phyloP scores from a whole-genome alignment of 2,329 filamentous ascomycete genomes.

The Mollisiaceae sp. region DNA sequence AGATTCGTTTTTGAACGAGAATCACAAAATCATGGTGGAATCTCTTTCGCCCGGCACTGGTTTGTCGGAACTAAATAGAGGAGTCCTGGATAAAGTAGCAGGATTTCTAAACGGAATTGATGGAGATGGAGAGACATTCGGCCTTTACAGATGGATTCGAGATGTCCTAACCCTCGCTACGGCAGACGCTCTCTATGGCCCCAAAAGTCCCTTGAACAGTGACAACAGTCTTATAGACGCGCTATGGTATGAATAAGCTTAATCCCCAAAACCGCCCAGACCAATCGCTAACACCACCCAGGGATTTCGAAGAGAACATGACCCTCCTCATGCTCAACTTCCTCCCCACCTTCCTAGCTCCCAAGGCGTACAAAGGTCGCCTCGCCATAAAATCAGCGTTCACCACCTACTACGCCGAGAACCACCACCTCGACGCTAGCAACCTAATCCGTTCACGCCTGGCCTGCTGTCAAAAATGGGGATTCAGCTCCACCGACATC shows the following conservation, averaged over 20 bases:
- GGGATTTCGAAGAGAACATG: conserved; percentile 42
- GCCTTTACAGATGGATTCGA: conserved; percentile 49
- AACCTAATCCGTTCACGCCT: conserved; percentile 41
- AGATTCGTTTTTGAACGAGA: conserved; percentile 42
- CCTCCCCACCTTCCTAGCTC: conserved; percentile 43
- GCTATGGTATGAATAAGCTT: conserved; percentile 44
- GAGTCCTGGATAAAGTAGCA: conserved; percentile 46
- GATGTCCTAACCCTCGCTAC: conserved; percentile 48
- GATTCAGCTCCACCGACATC: conserved; percentile 41
- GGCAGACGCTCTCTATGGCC: conserved; percentile 51
- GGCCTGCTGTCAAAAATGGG: conserved; percentile 39
- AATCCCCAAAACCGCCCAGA: background rate
- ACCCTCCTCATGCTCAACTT: conserved; percentile 42
- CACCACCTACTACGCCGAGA: conserved; percentile 38
- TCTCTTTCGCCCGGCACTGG: conserved; percentile 44
- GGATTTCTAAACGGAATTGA: conserved; percentile 41
- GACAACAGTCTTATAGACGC: conserved; percentile 46
- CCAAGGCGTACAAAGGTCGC: conserved; percentile 43
- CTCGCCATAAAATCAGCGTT: conserved; percentile 46
- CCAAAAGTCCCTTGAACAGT: conserved; percentile 48
- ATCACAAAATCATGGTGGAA: conserved; percentile 45
- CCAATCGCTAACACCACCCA: conserved; percentile 19
- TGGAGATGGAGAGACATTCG: conserved; percentile 40
- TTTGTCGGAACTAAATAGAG: conserved; percentile 46
- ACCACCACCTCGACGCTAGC: conserved; percentile 41